Percentiles rank a stretch among this genome's conserved stretches.
Evolutionary conservation across 2,329 filamentous ascomycete species (phyloP).

Genomic region (Monosporascus sp.): DNA sequence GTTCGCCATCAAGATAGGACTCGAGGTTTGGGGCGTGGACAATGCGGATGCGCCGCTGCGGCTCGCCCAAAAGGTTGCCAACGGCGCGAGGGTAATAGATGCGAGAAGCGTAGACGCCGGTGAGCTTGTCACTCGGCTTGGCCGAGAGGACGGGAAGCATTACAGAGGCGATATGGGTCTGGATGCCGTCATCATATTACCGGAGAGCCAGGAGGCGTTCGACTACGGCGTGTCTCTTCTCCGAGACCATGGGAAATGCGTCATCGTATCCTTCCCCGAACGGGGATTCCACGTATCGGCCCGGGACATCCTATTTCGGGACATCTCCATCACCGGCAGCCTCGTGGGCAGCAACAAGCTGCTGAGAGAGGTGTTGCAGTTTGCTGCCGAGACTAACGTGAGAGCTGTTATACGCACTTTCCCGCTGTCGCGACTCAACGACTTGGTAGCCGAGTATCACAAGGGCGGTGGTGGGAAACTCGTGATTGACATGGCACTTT

Average conservation of each 20-base stretch:
- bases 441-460: slow-evolving; percentile 39
- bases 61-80: slow-evolving; percentile 29
- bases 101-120: slow-evolving; percentile 23
- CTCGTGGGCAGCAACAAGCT: slow-evolving; percentile 36
- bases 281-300: slow-evolving; percentile 37
- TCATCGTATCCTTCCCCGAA: slow-evolving; percentile 42
- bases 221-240: slow-evolving; percentile 40
- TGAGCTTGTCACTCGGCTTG: slow-evolving; percentile 21
- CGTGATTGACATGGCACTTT: slow-evolving; percentile 33
- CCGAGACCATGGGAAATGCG: slow-evolving; percentile 39
- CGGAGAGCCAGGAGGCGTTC: slow-evolving; percentile 41
- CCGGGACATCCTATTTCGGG: slow-evolving; percentile 37
- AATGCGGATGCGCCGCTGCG: slow-evolving; percentile 28
- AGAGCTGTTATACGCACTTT: slow-evolving; percentile 31
- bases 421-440: slow-evolving; percentile 31
- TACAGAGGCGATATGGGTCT: slow-evolving; percentile 36
- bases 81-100: slow-evolving; percentile 33
- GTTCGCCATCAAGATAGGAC: slow-evolving; percentile 25
- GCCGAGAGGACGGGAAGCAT: slow-evolving; percentile 28
- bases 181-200: slow-evolving; percentile 41
- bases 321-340: slow-evolving; percentile 36
- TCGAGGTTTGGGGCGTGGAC: slow-evolving; percentile 32
- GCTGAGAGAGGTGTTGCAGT: slow-evolving; percentile 34
- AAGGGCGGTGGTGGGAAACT: slow-evolving; percentile 40
- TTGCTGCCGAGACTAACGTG: slow-evolving; percentile 30